Conservation (phyloP, 192 early-diverging fungal species). For the Obelidium mucronatum region DNA sequence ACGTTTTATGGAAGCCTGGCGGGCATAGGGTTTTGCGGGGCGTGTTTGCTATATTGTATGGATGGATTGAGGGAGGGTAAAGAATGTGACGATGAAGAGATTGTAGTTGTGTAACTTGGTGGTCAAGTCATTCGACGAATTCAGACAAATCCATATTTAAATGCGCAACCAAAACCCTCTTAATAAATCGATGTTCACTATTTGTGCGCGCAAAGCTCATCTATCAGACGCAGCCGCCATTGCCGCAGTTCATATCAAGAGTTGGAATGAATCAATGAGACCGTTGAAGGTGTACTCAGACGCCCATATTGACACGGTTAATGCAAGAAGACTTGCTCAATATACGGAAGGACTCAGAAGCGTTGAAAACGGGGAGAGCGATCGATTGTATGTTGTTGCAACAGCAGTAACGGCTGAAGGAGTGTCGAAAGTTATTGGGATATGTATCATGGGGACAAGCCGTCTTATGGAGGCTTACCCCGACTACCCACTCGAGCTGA, state of each 20-base stretch:
- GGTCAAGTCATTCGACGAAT: neutral
- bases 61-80: constrained; percentile 18
- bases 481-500: neutral
- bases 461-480: neutral
- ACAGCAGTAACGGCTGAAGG: no score
- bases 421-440: neutral
- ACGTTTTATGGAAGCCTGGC: constrained; percentile 57
- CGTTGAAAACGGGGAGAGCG: no score
- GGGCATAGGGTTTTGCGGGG: constrained; percentile 34
- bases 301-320: neutral
- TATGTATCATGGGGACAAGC: neutral
- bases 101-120: no score
- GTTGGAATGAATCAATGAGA: neutral
- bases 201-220: neutral
- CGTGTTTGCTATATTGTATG: neutral
- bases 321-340: neutral
- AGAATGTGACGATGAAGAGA: constrained; percentile 3
- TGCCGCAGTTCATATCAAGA: neutral
- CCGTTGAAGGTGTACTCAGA: neutral
- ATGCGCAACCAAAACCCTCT: no score
- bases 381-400: no score
- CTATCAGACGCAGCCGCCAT: neutral
- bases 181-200: no score
- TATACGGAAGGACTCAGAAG: neutral
- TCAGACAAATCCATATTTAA: no score